Evolutionary conservation across 2,329 filamentous ascomycete genomes (phyloP), one percentile per base, ranked within the genome.

Genomic region (Fusarium mexicanum): DNA sequence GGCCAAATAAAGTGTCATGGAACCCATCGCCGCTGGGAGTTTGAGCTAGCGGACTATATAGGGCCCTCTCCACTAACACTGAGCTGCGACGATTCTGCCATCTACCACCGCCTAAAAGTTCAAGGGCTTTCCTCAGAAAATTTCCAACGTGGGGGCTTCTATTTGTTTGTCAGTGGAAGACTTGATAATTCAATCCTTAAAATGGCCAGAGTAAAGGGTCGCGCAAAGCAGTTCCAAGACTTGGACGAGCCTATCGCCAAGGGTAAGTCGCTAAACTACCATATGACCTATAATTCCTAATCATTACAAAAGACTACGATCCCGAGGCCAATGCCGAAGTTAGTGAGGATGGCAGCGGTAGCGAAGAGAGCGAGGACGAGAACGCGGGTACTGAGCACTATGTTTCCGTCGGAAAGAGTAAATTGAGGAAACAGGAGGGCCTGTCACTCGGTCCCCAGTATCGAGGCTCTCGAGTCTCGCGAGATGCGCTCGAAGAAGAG

Each of bases 381-480:
- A 83, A 89, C 69, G 87, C 87, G 17, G 94, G 93, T 26, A 93
- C 95, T 38, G 96, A 98, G 78, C 96, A 98, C 81, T 98, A 98
- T 80, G 89, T 93, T 48, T 83, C 88, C 60, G 94, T 98, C 38
- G 93, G 92, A 26, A 96, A 95, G 86, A 96, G 93, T 84, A 96
- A 93, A 81, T 85, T 98, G 75, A 91, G 94, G 73, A 92, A 94
- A 79, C 91, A 91, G 66, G 91, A 94, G 40, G 87, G 88, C 31
- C 83, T 92, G 24, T 84, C 89, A 0, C 86, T 98, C 4, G 96
- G 95, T 2, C 91, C 92, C 20, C 89, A 94, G 79, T 98, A 98
- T 82, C 88, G 91, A 71, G 95, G 96, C 17, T 88, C 93, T 24
- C 89, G 90, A 54, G 89, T 98, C 41, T 94, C 91, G 74, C 89